Percentiles rank a stretch among this genome's conserved stretches.
phyloP scores from a whole-genome alignment of 331 rosid genomes.

The Pyracantha coccinea region DNA sequence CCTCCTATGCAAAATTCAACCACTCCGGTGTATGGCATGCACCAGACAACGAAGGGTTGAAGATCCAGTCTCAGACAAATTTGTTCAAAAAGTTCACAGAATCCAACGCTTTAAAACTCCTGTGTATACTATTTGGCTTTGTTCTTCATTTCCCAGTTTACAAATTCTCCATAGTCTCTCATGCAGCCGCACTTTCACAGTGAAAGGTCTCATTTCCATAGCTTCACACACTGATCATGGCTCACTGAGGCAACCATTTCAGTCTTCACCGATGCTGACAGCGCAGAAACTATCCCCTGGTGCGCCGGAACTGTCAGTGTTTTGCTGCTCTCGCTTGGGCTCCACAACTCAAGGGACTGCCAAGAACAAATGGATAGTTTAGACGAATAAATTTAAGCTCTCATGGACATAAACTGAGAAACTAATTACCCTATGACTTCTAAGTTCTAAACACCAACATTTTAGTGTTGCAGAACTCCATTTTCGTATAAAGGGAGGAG shows the following conservation, averaged over 20 bases:
- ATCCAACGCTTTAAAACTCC: too few species aligned
- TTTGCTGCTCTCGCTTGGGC: conserved; percentile 25
- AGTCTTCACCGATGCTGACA: conserved; percentile 24
- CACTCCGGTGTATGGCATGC: too few species aligned
- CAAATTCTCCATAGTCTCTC: background rate
- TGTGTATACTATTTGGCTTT: background rate
- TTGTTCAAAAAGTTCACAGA: too few species aligned
- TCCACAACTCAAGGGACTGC: conserved; percentile 54
- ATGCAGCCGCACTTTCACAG: background rate
- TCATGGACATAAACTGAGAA: too few species aligned
- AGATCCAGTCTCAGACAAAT: too few species aligned
- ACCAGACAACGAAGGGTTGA: too few species aligned
- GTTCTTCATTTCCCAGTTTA: background rate
- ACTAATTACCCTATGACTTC: too few species aligned
- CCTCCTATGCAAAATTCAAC: background rate
- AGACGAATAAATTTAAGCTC: background rate
- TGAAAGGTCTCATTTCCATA: conserved; percentile 46
- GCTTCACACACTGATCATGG: conserved; percentile 46
- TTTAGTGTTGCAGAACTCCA: background rate
- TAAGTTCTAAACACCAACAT: too few species aligned
- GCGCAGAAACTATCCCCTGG: conserved; percentile 36
- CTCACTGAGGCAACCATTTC: conserved; percentile 54
- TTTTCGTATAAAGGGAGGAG: background rate
- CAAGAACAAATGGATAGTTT: background rate
- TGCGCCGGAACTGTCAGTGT: conserved; percentile 37